Evolutionary conservation across 495 filamentous ascomycete species (phyloP).

Genomic region (Aspergillus ostianus): DNA sequence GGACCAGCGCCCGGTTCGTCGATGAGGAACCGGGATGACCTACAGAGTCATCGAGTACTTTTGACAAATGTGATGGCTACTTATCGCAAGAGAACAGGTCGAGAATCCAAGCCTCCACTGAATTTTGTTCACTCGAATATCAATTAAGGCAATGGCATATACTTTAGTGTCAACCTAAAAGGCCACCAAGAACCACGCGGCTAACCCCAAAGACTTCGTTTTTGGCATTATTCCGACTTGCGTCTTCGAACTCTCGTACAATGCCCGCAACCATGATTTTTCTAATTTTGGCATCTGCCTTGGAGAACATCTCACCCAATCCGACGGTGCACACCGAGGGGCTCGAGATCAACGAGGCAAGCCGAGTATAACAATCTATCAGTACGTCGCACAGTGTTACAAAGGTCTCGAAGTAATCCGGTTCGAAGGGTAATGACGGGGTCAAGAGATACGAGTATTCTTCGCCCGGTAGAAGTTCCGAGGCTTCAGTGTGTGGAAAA

Average conservation of each 20-base stretch:
- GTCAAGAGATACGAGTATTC: constrained; percentile 87
- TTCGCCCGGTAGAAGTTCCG: constrained; percentile 62
- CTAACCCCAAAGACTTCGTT: constrained; percentile 79
- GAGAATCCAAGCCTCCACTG: too few species aligned
- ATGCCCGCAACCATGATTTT: constrained; percentile 84
- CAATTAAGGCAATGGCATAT: too few species aligned
- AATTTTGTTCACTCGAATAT: too few species aligned
- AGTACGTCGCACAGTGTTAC: constrained; percentile 95
- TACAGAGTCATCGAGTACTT: constrained; percentile 19
- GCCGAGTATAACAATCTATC: constrained; percentile 84
- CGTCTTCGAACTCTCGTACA: constrained; percentile 91
- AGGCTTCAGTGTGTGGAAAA: constrained; percentile 50
- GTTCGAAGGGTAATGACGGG: constrained; percentile 92
- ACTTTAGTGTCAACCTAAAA: constrained; percentile 62
- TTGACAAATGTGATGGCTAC: background rate
- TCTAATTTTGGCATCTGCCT: constrained; percentile 79
- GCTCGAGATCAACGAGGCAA: constrained; percentile 67
- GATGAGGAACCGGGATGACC: constrained; percentile 47
- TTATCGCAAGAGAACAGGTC: too few species aligned
- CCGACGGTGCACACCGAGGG: constrained; percentile 66
- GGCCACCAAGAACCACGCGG: constrained; percentile 83
- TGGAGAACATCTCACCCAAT: constrained; percentile 74
- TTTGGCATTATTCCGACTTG: constrained; percentile 68
- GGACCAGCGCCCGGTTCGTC: constrained; percentile 42
- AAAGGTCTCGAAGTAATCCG: constrained; percentile 96